Evolutionary conservation across 176 grass and related monocot genomes (phyloP).

Genomic region (maize (Zea mays)): DNA sequence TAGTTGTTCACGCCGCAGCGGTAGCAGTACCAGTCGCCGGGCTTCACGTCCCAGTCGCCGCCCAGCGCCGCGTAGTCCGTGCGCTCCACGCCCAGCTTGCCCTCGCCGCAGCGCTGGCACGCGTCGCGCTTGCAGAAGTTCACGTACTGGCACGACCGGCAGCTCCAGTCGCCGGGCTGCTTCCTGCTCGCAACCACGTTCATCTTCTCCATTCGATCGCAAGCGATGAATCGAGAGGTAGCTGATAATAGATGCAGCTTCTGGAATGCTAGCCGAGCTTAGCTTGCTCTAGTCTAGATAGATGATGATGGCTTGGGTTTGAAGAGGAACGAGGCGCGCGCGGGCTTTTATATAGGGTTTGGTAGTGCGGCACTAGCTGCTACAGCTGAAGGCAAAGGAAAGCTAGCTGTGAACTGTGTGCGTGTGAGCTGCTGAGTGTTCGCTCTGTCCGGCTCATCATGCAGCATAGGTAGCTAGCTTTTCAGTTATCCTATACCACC

Average conservation of each 20-base stretch:
- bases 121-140: conserved; percentile 89
- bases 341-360: conserved; percentile 81
- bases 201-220: conserved; percentile 29
- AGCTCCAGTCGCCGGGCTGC: conserved; percentile 90
- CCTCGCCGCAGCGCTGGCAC: conserved; percentile 78
- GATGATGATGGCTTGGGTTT: conserved; percentile 10
- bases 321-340: conserved; percentile 31
- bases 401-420: too few species aligned
- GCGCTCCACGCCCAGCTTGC: conserved; percentile 58
- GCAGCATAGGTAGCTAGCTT: too few species aligned
- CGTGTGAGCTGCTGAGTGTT: too few species aligned
- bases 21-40: conserved; percentile 86
- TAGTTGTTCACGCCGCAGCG: conserved; percentile 79
- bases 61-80: conserved; percentile 41
- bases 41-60: conserved; percentile 80
- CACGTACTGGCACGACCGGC: conserved; percentile 82
- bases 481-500: too few species aligned
- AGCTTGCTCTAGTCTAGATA: conserved; percentile 23
- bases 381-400: background rate
- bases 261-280: too few species aligned
- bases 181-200: conserved; percentile 56
- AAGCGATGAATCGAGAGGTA: too few species aligned
- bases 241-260: background rate
- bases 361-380: conserved; percentile 26
- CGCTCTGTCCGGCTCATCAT: too few species aligned